Percentiles rank a stretch among this genome's conserved stretches.
Evolutionary conservation across 306 rosid species (phyloP).

Genomic region (Vicia sativa): DNA sequence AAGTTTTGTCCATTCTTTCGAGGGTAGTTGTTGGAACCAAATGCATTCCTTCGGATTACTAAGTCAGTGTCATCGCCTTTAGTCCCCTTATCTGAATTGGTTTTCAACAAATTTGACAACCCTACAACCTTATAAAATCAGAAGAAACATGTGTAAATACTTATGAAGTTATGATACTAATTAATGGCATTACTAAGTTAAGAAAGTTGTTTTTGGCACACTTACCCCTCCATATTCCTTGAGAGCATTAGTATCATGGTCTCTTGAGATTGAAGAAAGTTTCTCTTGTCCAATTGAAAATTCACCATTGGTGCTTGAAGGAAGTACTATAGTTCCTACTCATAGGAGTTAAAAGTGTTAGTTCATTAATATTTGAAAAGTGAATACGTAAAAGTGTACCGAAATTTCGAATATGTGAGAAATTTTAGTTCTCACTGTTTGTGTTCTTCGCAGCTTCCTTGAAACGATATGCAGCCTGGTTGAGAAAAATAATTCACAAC

Average conservation of each 20-base stretch:
- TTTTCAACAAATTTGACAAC: slow-evolving; percentile 61
- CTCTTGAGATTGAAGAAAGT: slow-evolving; percentile 74
- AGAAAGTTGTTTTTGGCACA: slow-evolving; percentile 22
- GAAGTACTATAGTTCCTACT: slow-evolving; percentile 43
- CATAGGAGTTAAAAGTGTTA: slow-evolving; percentile 19
- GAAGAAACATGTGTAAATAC: slow-evolving; percentile 5
- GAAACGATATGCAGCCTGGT: slow-evolving; percentile 85
- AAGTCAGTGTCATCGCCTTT: slow-evolving; percentile 74
- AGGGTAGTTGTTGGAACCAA: slow-evolving; percentile 89
- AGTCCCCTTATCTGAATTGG: slow-evolving; percentile 77
- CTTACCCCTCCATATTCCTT: slow-evolving; percentile 82
- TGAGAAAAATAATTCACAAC: slow-evolving; percentile 29
- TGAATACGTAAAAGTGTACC: too few relatives aligned
- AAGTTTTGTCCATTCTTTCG: slow-evolving; percentile 78
- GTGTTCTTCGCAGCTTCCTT: slow-evolving; percentile 45
- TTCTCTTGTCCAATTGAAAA: slow-evolving; percentile 74
- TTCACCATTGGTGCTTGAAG: slow-evolving; percentile 50
- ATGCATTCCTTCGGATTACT: slow-evolving; percentile 63
- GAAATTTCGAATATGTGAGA: too few relatives aligned
- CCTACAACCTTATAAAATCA: slow-evolving; percentile 66
- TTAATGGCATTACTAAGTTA: neutral
- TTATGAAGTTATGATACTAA: slow-evolving; percentile 15
- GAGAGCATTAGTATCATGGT: slow-evolving; percentile 59
- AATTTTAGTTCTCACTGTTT: too few relatives aligned
- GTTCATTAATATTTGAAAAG: slow-evolving; percentile 18